A percentile compares a stretch with the other conserved stretches of the same genome.
These are phyloP conservation scores for Aspergillus cavernicola DNA, from an alignment of 495 filamentous ascomycete genomes.

Conservation along the genomic window DNA sequence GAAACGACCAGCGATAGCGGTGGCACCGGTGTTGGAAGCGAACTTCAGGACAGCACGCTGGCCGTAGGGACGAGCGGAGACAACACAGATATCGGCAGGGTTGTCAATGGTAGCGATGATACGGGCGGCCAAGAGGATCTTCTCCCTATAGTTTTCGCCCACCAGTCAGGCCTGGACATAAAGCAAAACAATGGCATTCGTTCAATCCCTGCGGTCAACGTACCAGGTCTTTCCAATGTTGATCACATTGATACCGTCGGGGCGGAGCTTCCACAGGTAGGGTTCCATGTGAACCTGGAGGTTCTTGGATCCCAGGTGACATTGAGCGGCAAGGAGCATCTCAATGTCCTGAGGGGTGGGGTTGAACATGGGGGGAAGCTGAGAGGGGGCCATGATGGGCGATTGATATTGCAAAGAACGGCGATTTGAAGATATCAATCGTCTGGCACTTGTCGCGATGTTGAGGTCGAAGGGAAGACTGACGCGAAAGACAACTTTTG, in stretches of 20 bases:
- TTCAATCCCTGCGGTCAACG: conserved; percentile 24
- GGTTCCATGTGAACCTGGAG: conserved; percentile 98
- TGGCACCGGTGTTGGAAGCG: conserved; percentile 93
- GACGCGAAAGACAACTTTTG: conserved; percentile 34
- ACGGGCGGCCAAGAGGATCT: conserved; percentile 95
- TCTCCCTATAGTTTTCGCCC: conserved; percentile 68
- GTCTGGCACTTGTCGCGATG: conserved; percentile 48
- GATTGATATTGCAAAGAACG: conserved; percentile 48
- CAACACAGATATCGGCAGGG: conserved; percentile 97
- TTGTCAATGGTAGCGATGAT: conserved; percentile 99
- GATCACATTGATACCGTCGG: conserved; percentile 95
- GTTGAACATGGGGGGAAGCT: conserved; percentile 88
- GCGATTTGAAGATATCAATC: conserved; percentile 52
- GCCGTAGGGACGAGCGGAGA: conserved; percentile 98
- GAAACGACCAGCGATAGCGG: conserved; percentile 98
- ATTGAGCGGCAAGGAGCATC: conserved; percentile 95
- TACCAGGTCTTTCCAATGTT: conserved; percentile 99
- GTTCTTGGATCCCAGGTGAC: conserved; percentile 98
- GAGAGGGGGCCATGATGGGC: conserved; percentile 87
- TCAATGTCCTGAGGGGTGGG: conserved; percentile 88
- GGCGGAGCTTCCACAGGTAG: conserved; percentile 98
- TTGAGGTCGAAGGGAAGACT: conserved; percentile 35
- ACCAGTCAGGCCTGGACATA: conserved; percentile 24
- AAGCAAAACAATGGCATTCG: background rate
- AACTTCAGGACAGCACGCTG: conserved; percentile 99